Base-by-base conservation (phyloP, 1,284 basidiomycete genomes). In the Farysia itapuensis region DNA sequence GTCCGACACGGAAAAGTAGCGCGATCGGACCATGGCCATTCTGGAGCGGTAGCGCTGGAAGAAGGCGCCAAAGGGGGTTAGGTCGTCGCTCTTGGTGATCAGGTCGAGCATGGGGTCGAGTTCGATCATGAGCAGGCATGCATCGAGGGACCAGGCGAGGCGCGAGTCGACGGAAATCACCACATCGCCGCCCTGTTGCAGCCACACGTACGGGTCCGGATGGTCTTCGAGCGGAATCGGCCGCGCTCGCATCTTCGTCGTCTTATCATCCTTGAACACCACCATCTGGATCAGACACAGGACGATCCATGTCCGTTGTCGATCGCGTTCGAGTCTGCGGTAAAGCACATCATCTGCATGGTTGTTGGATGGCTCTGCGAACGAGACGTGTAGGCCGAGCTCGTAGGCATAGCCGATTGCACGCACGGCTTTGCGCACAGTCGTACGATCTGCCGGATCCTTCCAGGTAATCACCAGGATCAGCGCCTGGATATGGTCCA, bases 381-480 rank as follows among this genome's bases (percentile, higher is more conserved):
- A 63, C 1, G 42, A 5, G 0, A 48, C 43, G 22, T 57, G 53
- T 2, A 79, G 64, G 1, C 72, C 69, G 19, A 79, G 54, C 49
- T 78, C 74, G 44, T 77, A 75, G 1, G 75, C 78, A 43, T 78
- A 75, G 12, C 78, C 71, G 12, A 64, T 60, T 0, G 63, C 67
- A 23, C 59, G 32, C 14, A 74, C 74, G 0, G 77, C 64, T 44
- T 75, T 73, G 24, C 77, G 56, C 66, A 76, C 72, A 7, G 67
- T 66, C 2, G 75, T 75, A 7, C 66, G 64, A 39, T 79, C 79
- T 16, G 67, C 65, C 4, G 77, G 65, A 32, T 76, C 88, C 77
- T 83, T 86, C 89, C 89, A 91, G 73, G 90, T 90, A 26, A 86
- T 88, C 45, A 90, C 80, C 63, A 88, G 87, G 7, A 86, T 85